Percentiles rank a stretch among this genome's conserved stretches.
Conservation (phyloP, 345 rosid species). For the Rhodamnia argentea region DNA sequence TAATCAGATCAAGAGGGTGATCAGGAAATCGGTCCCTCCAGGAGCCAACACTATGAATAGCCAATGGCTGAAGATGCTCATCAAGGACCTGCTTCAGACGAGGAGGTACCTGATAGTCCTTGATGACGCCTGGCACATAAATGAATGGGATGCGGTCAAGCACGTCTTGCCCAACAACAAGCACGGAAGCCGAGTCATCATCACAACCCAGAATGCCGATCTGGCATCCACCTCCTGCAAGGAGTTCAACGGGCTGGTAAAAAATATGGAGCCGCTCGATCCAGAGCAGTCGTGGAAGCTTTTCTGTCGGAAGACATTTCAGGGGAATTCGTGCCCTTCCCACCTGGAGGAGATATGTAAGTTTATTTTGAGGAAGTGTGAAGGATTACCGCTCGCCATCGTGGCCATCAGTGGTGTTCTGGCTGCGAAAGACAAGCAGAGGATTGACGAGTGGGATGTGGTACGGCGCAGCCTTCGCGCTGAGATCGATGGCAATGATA, state of each 20-base stretch:
- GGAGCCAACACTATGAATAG: constrained; percentile 17
- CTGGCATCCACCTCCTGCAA: constrained; percentile 9
- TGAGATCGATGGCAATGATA: constrained; percentile 18
- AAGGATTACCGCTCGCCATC: constrained; percentile 34
- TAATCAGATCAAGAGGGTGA: constrained; percentile 11
- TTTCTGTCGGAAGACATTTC: constrained; percentile 25
- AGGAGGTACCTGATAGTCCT: constrained; percentile 28
- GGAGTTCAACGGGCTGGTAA: constrained; percentile 15
- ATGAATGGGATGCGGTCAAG: constrained; percentile 27
- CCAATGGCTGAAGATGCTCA: constrained; percentile 5
- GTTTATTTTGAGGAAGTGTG: constrained; percentile 23
- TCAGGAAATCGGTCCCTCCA: constrained; percentile 11
- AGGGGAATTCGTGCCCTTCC: constrained; percentile 18
- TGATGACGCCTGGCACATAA: constrained; percentile 24
- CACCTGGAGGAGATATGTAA: constrained; percentile 17
- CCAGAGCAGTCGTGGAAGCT: constrained; percentile 20
- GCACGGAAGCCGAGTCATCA: constrained; percentile 19
- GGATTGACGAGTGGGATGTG: constrained; percentile 27
- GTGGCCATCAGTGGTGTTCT: constrained; percentile 38
- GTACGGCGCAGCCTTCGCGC: constrained; percentile 20
- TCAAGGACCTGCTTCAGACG: constrained; percentile 10
- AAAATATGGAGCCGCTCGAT: constrained; percentile 15
- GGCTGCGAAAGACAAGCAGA: constrained; percentile 16
- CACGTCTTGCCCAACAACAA: constrained; percentile 16
- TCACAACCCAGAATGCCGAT: constrained; percentile 24